Evolutionary conservation across 352 stramenopile genomes (phyloP).

Genomic region (Pythium volutum): DNA sequence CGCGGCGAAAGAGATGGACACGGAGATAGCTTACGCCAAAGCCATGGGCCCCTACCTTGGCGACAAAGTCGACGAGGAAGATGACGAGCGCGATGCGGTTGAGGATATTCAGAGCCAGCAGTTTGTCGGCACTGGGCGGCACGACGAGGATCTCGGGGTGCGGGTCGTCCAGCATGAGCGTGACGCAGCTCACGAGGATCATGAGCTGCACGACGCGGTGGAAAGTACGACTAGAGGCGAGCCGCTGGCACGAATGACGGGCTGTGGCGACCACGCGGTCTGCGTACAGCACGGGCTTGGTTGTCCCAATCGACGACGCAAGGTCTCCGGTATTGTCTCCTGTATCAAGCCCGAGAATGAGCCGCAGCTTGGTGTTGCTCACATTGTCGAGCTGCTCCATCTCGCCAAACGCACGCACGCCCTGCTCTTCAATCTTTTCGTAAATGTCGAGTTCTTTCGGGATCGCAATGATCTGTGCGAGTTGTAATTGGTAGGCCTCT

Average conservation of each 20-base stretch:
- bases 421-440: conserved; percentile 78
- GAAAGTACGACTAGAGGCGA: conserved; percentile 42
- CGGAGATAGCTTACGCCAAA: conserved; percentile 68
- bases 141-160: conserved; percentile 55
- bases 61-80: conserved; percentile 55
- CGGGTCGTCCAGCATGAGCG: conserved; percentile 68
- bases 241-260: conserved; percentile 22
- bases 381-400: conserved; percentile 81
- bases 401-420: conserved; percentile 69
- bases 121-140: conserved; percentile 34
- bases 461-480: conserved; percentile 79
- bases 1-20: conserved; percentile 53
- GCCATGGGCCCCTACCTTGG: conserved; percentile 49
- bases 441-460: conserved; percentile 81
- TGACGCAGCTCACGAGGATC: conserved; percentile 69
- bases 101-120: conserved; percentile 31
- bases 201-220: conserved; percentile 61
- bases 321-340: neutral
- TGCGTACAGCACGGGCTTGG: neutral
- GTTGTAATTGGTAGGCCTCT: conserved; percentile 79
- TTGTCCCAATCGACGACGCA: too few relatives aligned
- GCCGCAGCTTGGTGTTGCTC: conserved; percentile 73
- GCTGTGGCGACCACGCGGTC: conserved; percentile 1
- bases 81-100: conserved; percentile 50
- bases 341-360: conserved; percentile 65